Base-by-base conservation (phyloP, 1,139 yeast species). In the Meyerozyma smithsonii region DNA sequence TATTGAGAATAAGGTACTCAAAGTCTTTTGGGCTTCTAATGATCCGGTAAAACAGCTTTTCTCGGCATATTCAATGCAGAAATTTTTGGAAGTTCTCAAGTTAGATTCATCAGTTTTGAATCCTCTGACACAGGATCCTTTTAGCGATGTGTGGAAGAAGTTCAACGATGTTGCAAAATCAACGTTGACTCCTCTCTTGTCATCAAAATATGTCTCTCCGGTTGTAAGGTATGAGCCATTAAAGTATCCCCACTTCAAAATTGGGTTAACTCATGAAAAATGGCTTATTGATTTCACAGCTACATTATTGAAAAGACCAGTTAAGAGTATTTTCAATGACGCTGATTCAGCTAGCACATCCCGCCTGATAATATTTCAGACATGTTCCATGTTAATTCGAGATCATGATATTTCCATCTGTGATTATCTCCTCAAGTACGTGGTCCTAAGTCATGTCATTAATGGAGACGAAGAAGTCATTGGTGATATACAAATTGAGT, bases 21-120 rank as follows among this genome's bases (percentile, higher is more conserved):
- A 85, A 34, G 78, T 88, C 2, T 90, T 89, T 57, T 83, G 95
- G 79, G 89, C 96, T 1, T 84, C 97, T 1, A 85, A 84, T 36
- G 89, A 89, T 54, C 96, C 98, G 0, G 77, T 79, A 19, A 79
- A 81, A 39, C 98, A 94, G 56, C 70, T 86, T 45, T 86, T 84
- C 54, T 72, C 90, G 26, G 96, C 97, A 0, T 85, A 77, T 59
- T 87, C 94, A 0, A 87, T 94, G 76, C 99, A 94, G 56, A 94
- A 87, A 48, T 81, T 84, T 37, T 61, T 92, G 39, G 79, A 79
- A 45, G 75, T 81, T 10, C 73, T 92, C 56, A 79, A 77, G 1
- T 61, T 86, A 25, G 74, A 69, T 38, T 55, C 62, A 4, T 59
- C 64, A 43, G 66, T 72, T 14, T 48, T 69, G 5, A 54, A 55